Evolutionary conservation across 345 rosid genomes (phyloP).

Genomic region (Erysimum cheiranthoides): DNA sequence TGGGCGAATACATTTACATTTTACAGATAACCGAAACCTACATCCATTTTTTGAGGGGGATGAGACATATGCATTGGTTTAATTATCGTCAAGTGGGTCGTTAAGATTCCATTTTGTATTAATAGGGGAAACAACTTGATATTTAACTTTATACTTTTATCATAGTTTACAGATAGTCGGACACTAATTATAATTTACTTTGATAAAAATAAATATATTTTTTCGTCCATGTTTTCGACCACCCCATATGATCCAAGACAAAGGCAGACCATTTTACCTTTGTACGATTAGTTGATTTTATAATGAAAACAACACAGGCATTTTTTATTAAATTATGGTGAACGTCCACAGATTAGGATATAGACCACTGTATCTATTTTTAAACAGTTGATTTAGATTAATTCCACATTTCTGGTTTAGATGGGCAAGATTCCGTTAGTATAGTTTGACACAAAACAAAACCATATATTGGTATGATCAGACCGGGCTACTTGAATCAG

Average conservation of each 20-base stretch:
- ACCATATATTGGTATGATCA: background rate
- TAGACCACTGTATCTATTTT: conserved; percentile 7
- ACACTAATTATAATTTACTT: background rate
- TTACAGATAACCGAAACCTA: background rate
- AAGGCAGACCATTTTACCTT: conserved; percentile 13
- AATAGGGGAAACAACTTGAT: conserved; percentile 29
- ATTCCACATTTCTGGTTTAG: conserved; percentile 6
- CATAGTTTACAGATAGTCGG: conserved; percentile 24
- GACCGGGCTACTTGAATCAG: too few relatives aligned
- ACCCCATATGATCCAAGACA: conserved; percentile 37
- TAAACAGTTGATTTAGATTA: background rate
- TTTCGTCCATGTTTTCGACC: conserved; percentile 18
- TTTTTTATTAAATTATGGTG: background rate
- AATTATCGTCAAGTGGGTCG: conserved; percentile 30
- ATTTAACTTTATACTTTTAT: conserved; percentile 14
- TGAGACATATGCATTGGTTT: background rate
- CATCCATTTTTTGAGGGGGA: background rate
- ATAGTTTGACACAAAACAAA: conserved; percentile 1
- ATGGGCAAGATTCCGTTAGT: background rate
- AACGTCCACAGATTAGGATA: conserved; percentile 32
- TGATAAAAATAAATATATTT: background rate
- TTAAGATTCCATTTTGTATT: conserved; percentile 40
- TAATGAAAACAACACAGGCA: background rate
- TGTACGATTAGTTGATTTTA: conserved; percentile 17
- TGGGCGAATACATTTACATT: background rate